Evolutionary conservation across 2,329 filamentous ascomycete genomes (phyloP), one percentile per base, ranked within the genome.

Genomic region (Diaporthe velutina): DNA sequence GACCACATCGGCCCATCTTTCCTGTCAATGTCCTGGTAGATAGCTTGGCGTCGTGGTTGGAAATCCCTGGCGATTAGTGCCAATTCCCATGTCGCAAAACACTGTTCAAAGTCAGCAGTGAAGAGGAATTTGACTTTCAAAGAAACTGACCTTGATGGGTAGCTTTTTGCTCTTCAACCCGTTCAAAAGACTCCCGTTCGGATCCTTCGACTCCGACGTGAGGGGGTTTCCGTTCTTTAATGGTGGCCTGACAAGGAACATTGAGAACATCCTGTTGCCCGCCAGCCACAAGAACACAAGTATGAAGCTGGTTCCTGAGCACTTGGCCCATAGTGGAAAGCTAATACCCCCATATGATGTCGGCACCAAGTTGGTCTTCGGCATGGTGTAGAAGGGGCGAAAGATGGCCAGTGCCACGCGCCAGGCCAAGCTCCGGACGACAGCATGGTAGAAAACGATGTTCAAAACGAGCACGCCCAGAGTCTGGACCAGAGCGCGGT

Each of bases 81-180:
- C 38, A 98, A 87, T 81, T 98, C 96, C 96, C 96, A 98, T 83
- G 98, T 93, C 22, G 96, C 96, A 82, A 97, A 98, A 0, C 91
- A 90, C 89, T 94, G 75, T 17, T 1, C 30, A n/a, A 54, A 7
- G 66, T 75, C 77, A 84, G 77, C 22, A 7, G 12, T 25, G 15
- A 25, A 4, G 12, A 19, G 7, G n/a, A 5, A 15, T 40, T 19
- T 28, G 8, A n/a, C n/a, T n/a, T n/a, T n/a, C n/a, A n/a, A n/a
- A n/a, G n/a, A n/a, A n/a, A 81, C 87, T 79, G 84, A 93, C 93
- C 84, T 91, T 92, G 75, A 94, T 91, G 13, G 94, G 88, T 12
- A 94, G 88, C 82, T 96, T 97, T 84, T 95, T 97, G 77, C 93
- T 93, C 81, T 93, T 96, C 60, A 98, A 83, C 0, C 96, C 96